A percentile compares a stretch with the other conserved stretches of the same genome.
Evolutionary conservation across 169 alveolate species (phyloP).

Genomic region (Eimeria falciformis): DNA sequence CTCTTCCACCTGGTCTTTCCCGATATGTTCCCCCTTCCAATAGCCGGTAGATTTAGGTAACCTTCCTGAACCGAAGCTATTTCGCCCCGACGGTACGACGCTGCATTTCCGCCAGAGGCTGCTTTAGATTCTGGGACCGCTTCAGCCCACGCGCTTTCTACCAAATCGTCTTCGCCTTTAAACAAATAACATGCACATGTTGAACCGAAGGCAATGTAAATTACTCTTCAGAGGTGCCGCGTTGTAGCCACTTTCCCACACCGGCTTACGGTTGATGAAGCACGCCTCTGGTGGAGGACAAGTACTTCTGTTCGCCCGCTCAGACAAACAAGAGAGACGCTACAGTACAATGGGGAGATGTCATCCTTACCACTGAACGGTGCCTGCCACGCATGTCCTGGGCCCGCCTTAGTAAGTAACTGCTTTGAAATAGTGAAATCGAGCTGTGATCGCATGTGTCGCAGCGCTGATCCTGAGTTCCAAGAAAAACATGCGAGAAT

Average conservation of each 20-base stretch:
- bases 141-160: conserved; percentile 46
- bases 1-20: conserved; percentile 59
- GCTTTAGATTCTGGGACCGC: neutral
- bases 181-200: conserved; percentile 39
- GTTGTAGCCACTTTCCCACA: too few species aligned
- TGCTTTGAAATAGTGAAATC: conserved; percentile 62
- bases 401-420: conserved; percentile 8
- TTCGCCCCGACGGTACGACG: neutral
- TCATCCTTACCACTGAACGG: neutral
- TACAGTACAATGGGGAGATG: too few species aligned
- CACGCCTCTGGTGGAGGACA: too few species aligned
- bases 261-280: too few species aligned
- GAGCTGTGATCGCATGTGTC: conserved; percentile 48
- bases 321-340: too few species aligned
- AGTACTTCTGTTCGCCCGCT: too few species aligned
- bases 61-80: conserved; percentile 41
- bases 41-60: conserved; percentile 39
- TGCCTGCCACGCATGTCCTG: conserved; percentile 42
- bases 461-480: conserved; percentile 55
- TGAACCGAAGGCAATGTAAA: too few species aligned
- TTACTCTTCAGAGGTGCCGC: too few species aligned
- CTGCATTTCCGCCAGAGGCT: neutral
- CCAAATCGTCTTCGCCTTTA: conserved; percentile 36
- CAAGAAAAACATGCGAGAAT: neutral
- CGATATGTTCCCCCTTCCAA: conserved; percentile 65